Conservation (phyloP, 169 alveolate species). For the Haemoproteus tartakovskyi region DNA sequence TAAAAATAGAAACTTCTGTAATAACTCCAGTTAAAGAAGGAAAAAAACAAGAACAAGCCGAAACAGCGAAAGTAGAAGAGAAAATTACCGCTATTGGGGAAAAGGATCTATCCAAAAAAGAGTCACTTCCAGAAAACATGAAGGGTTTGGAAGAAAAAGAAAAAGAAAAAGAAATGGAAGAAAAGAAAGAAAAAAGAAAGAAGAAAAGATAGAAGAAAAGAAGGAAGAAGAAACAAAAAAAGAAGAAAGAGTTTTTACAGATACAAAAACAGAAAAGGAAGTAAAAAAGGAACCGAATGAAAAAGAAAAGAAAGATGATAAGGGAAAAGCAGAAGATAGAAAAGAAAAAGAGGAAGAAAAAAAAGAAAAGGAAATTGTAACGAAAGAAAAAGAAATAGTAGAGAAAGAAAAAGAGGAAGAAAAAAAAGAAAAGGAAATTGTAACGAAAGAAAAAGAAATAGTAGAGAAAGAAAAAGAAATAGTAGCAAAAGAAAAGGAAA, state of each 20-base stretch:
- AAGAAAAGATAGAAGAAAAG: constrained; percentile 5
- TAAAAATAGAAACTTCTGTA: too few relatives aligned
- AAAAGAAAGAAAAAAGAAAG: not conserved
- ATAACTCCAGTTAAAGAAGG: too few relatives aligned
- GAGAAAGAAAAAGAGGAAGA: constrained; percentile 1
- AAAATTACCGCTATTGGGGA: too few relatives aligned
- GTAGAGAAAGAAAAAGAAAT: constrained; percentile 2
- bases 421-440: not conserved
- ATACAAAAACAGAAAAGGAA: constrained; percentile 6
- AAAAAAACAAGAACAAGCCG: too few relatives aligned
- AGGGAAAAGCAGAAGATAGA: not conserved
- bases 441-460: not conserved
- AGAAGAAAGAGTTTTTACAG: constrained; percentile 2
- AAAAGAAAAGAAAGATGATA: not conserved
- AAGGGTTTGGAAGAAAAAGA: not conserved
- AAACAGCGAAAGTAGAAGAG: too few relatives aligned
- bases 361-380: not conserved
- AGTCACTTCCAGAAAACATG: too few relatives aligned
- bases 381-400: not conserved
- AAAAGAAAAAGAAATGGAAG: not conserved
- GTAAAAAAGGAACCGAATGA: not conserved
- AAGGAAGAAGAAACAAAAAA: constrained; percentile 1
- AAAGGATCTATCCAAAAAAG: too few relatives aligned
- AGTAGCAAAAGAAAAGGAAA: not conserved
- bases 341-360: not conserved